Conservation (phyloP, 164 flowering plant species). For the Stephania japonica region DNA sequence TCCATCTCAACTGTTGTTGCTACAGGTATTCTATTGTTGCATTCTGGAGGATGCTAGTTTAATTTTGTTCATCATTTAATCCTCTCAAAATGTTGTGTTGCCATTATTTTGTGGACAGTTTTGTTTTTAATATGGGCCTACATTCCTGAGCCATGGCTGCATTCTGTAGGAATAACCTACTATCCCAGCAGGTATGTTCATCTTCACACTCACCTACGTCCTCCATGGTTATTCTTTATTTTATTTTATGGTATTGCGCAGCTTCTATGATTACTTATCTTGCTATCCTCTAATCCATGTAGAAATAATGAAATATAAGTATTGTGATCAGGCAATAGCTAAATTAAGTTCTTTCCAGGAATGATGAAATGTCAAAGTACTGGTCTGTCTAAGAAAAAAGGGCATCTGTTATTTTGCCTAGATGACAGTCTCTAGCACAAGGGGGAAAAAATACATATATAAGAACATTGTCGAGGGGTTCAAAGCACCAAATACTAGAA, state of each 20-base stretch:
- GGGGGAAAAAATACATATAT: too few species aligned
- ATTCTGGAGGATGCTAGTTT: too few species aligned
- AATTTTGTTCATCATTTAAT: too few species aligned
- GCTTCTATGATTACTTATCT: not conserved
- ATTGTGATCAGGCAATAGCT: not conserved
- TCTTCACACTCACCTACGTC: too few species aligned
- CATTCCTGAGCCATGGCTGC: constrained; percentile 76
- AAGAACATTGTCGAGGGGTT: too few species aligned
- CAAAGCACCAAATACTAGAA: too few species aligned
- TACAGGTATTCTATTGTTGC: constrained; percentile 46
- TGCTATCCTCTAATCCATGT: not conserved
- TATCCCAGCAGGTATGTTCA: constrained; percentile 91
- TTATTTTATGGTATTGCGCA: not conserved
- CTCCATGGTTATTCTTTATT: not conserved
- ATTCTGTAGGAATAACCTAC: constrained; percentile 63
- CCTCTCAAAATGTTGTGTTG: not conserved
- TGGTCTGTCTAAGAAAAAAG: not conserved
- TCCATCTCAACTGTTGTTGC: constrained; percentile 75
- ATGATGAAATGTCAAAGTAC: not conserved
- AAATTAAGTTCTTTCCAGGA: not conserved
- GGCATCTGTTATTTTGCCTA: not conserved
- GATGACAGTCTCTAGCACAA: not conserved
- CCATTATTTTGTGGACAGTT: constrained; percentile 31
- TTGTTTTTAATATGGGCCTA: constrained; percentile 83
- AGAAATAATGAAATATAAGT: not conserved